Conservation (phyloP, 2,329 filamentous ascomycete species). For the Teratosphaeria zuluensis region DNA sequence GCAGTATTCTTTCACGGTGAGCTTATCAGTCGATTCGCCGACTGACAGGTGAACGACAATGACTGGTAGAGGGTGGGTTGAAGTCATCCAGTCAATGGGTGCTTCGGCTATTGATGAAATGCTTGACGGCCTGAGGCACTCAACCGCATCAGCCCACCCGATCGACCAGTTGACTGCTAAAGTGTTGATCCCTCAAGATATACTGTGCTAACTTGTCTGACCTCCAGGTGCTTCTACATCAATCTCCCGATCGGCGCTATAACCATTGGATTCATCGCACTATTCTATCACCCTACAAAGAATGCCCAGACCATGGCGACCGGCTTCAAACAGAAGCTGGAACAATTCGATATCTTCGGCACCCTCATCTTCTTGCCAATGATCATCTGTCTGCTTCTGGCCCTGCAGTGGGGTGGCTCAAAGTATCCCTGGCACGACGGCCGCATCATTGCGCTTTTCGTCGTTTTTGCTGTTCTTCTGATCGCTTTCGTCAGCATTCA, state of each 20-base stretch:
- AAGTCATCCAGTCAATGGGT: too few relatives aligned
- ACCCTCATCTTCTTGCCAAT: conserved; percentile 38
- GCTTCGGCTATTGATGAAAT: too few relatives aligned
- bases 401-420: conserved; percentile 42
- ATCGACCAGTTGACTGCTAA: neutral
- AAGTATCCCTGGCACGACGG: conserved; percentile 37
- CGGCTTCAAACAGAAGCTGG: conserved; percentile 29
- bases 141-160: too few relatives aligned
- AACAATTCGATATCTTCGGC: conserved; percentile 40
- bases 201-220: neutral
- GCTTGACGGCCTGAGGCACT: too few relatives aligned
- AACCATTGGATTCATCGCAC: conserved; percentile 27
- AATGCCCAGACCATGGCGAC: conserved; percentile 20
- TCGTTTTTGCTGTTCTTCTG: conserved; percentile 35
- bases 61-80: too few relatives aligned
- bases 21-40: too few relatives aligned
- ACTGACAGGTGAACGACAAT: too few relatives aligned
- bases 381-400: conserved; percentile 40
- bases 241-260: conserved; percentile 44
- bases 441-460: conserved; percentile 38
- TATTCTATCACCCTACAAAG: conserved; percentile 28
- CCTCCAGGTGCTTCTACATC: conserved; percentile 41
- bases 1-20: too few relatives aligned
- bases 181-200: neutral
- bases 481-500: conserved; percentile 34